phyloP scores from a whole-genome alignment of 2,329 filamentous ascomycete genomes.

The Hypoxylon sp. region DNA sequence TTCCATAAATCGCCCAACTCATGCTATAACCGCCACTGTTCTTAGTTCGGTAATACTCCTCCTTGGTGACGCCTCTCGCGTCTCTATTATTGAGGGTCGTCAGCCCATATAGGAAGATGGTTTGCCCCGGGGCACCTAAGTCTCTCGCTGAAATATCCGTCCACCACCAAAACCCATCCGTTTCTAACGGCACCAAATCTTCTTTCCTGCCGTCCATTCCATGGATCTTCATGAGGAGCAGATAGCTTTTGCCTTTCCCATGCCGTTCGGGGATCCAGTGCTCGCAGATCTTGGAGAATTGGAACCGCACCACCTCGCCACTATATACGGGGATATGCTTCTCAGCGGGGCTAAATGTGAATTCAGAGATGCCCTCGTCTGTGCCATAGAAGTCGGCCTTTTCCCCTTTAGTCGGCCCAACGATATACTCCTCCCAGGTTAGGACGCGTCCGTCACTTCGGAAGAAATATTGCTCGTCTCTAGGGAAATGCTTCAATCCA shows the following conservation, averaged over 20 bases:
- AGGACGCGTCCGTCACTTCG: constrained; percentile 77
- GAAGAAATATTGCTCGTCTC: constrained; percentile 78
- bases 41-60: constrained; percentile 62
- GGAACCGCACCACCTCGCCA: constrained; percentile 76
- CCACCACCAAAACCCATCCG: constrained; percentile 87
- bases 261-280: constrained; percentile 85
- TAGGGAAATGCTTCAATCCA: constrained; percentile 83
- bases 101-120: constrained; percentile 75
- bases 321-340: constrained; percentile 74
- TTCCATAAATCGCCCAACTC: constrained; percentile 61
- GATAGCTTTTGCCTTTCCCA: constrained; percentile 75
- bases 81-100: constrained; percentile 63
- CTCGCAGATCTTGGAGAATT: constrained; percentile 82
- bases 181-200: constrained; percentile 79
- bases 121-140: constrained; percentile 79
- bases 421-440: constrained; percentile 86
- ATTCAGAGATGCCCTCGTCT: constrained; percentile 68
- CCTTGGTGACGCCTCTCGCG: constrained; percentile 64
- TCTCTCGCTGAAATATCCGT: constrained; percentile 77
- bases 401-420: constrained; percentile 69
- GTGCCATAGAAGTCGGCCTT: constrained; percentile 64
- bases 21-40: constrained; percentile 61
- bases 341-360: constrained; percentile 73
- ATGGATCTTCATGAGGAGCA: constrained; percentile 78
- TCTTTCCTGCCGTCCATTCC: constrained; percentile 77